Evolutionary conservation across 2,329 filamentous ascomycete genomes (phyloP).

Genomic region (Aciculosporium take): DNA sequence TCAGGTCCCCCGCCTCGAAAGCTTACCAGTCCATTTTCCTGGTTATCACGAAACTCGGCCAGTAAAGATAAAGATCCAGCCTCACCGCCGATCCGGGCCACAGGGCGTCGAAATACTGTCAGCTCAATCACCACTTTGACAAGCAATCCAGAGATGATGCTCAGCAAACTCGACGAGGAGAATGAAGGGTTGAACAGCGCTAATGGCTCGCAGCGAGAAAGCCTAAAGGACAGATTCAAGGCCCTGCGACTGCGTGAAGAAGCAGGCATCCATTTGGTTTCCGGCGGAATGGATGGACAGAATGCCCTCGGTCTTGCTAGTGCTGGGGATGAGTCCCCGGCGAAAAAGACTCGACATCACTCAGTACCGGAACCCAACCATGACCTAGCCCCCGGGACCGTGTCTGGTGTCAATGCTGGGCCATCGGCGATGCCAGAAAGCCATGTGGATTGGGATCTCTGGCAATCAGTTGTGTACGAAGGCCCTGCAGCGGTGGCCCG

Average conservation of each 20-base stretch:
- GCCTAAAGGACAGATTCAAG: conserved; percentile 67
- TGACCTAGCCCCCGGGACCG: conserved; percentile 69
- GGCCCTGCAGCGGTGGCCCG: conserved; percentile 78
- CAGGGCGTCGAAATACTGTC: conserved; percentile 53
- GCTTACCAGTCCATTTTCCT: conserved; percentile 76
- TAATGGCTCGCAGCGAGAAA: conserved; percentile 39
- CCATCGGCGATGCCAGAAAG: conserved; percentile 55
- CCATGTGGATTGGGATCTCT: conserved; percentile 96
- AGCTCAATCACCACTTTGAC: conserved; percentile 66
- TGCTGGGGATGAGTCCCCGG: conserved; percentile 14
- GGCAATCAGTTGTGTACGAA: conserved; percentile 92
- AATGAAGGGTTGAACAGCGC: conserved; percentile 33
- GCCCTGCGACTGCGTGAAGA: conserved; percentile 62
- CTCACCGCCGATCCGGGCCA: conserved; percentile 35
- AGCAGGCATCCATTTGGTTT: conserved; percentile 36
- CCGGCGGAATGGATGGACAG: conserved; percentile 40
- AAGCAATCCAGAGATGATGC: conserved; percentile 70
- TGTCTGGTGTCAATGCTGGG: conserved; percentile 63
- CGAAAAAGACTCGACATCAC: conserved; percentile 19
- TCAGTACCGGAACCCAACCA: conserved; percentile 52
- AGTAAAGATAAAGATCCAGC: conserved; percentile 42
- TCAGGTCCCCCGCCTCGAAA: conserved; percentile 42
- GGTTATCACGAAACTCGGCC: conserved; percentile 58
- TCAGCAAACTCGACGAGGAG: conserved; percentile 64
- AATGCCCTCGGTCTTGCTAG: conserved; percentile 11